Base-by-base conservation (phyloP, 2,329 filamentous ascomycete genomes). In the Fusarium fujikuroi region DNA sequence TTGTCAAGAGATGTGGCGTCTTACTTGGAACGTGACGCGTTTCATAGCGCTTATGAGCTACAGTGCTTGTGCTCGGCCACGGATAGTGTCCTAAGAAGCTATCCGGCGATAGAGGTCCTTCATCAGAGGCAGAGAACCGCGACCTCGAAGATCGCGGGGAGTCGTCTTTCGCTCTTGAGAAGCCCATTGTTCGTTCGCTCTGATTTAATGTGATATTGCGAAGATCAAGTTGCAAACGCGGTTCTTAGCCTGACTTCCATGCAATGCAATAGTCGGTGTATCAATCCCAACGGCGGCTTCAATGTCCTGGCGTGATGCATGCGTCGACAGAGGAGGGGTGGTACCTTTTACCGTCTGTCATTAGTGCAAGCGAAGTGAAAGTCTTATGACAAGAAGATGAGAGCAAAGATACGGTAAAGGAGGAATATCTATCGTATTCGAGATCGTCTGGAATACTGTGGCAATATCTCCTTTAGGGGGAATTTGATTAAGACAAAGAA, bases 51-150 rank as follows among this genome's bases (percentile, higher is more conserved):
- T 63, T 69, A 23, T 69, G 64, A 32, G 66, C 63, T 10, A 69
- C 59, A 21, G 66, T 70, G 59, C 66, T 69, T 36, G 66, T 69
- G 52, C 66, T 69, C 19, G 66, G 66, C 66, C 66, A 69, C 28
- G 66, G 66, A 70, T 69, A 69, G 25, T 69, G 66, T n/a, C 66
- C 66, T 2, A 69, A n/a, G 50, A 69, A 69, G 54, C 66, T 69
- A 49, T 69, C 66, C 36, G 66, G 66, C 19, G 66, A 69, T 28
- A 69, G 19, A 53, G 66, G 66, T 5, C 65, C 47, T 10, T 69
- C 65, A 30, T 69, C 65, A 34, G 66, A 65, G 58, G 47, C 23
- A 40, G 62, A 70, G 52, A 70, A 50, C 10, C 65, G 66, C 46
- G 66, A 69, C 52, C 42, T 70, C 12, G 66, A 69, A 23, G 66